Evolutionary conservation across 768 basidiomycete species (phyloP).

Genomic region (Chalciporus pseudorubinellus): DNA sequence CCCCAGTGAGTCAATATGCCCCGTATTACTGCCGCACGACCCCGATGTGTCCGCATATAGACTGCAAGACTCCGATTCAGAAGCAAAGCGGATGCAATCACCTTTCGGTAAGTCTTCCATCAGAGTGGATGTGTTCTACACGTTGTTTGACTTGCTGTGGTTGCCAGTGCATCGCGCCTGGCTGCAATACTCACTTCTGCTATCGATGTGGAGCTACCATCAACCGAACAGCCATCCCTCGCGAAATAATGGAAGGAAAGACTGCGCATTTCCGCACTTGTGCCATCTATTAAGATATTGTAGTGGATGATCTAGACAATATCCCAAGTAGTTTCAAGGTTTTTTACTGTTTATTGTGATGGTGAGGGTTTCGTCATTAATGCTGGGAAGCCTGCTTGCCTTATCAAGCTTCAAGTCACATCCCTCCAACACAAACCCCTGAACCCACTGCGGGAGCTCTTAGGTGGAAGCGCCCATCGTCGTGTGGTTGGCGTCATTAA

Average conservation of each 20-base stretch:
- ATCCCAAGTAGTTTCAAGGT: not conserved
- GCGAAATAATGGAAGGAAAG: conserved; percentile 33
- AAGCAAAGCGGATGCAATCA: conserved; percentile 56
- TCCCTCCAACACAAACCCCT: not conserved
- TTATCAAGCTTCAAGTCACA: not conserved
- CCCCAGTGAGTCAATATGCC: conserved; percentile 42
- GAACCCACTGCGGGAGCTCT: not conserved
- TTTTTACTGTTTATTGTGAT: not conserved
- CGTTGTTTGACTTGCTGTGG: not conserved
- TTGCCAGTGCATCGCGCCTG: conserved; percentile 50
- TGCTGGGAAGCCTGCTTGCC: no score
- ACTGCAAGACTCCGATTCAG: conserved; percentile 49
- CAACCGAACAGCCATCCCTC: conserved; percentile 35
- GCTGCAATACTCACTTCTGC: conserved; percentile 59
- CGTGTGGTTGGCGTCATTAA: conserved; percentile 12
- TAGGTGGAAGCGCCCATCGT: conserved; percentile 5
- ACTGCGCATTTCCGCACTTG: conserved; percentile 34
- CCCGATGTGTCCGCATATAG: conserved; percentile 17
- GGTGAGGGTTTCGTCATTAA: not conserved
- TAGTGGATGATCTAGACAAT: not conserved
- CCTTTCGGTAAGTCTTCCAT: conserved; percentile 45
- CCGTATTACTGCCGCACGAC: not conserved
- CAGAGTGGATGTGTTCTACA: not conserved
- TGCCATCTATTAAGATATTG: conserved; percentile 18
- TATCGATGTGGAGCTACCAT: conserved; percentile 49